Evolutionary conservation across 1,284 basidiomycete genomes (phyloP), one percentile per base, ranked within the genome.

Genomic region (Tetrapyrgos nigripes): DNA sequence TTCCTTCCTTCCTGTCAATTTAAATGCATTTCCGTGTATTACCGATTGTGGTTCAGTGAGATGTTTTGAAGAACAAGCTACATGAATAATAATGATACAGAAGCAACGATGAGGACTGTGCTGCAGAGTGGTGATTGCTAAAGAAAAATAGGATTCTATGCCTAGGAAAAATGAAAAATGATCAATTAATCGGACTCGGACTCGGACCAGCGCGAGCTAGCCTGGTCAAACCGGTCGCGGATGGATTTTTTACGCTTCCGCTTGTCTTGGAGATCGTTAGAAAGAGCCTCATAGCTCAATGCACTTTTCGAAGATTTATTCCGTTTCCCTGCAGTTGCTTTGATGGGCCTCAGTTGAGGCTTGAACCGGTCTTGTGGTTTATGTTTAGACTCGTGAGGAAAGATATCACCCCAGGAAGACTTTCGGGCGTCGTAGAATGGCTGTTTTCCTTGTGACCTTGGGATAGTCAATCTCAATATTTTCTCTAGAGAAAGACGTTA

Each of bases 391-490:
- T 79, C 75, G 72, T 98, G 96, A 3, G 97, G 97, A 76, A 97
- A 98, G 11, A 94, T 80, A 72, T 99, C 97, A 11, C 97, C 97
- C 95, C 96, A 98, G 21, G 76, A 79, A 0, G 92, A 87, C 76
- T 98, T 98, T 47, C 97, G 88, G 1, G 96, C 96, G 71, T 99
- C 97, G 68, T 98, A 96, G 71, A 90, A 99, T 0, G 88, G 84
- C 70, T 98, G 96, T 72, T 94, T 96, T 8, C 96, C 96, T 73
- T 96, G 93, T 1, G 94, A 96, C 68, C 89, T 94, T 2, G 96
- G 90, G 45, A 97, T 88, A 2, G 92, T 97, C 72, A 97, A 81
- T 3, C 97, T 89, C 82, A 96, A 89, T 57, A 98, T 91, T 73
- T 93, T 88, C 29, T 92, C 95, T 96, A 68, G 27, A 55, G 60